Conservation (phyloP, 129 eudicot genomes). For the Scalesia atractyloides region DNA sequence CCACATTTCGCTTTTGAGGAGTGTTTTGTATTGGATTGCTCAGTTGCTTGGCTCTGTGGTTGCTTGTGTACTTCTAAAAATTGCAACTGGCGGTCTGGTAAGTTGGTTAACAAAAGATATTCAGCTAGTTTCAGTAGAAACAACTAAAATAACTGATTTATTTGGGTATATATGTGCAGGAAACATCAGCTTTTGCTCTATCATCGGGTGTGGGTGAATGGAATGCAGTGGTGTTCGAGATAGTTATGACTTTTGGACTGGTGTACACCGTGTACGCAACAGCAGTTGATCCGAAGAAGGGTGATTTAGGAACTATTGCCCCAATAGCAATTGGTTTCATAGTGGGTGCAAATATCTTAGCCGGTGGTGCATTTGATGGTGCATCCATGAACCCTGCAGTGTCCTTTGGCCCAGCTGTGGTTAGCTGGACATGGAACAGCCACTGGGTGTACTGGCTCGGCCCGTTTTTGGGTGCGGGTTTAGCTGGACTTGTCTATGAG, state of each 20-base stretch:
- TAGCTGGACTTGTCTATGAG: slow-evolving; percentile 48
- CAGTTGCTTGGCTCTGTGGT: slow-evolving; percentile 62
- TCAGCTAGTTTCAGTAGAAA: neutral
- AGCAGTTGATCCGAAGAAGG: slow-evolving; percentile 54
- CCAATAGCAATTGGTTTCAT: slow-evolving; percentile 60
- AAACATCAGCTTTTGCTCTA: slow-evolving; percentile 53
- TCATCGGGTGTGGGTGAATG: slow-evolving; percentile 50
- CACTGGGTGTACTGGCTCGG: slow-evolving; percentile 68
- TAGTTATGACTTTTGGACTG: slow-evolving; percentile 62
- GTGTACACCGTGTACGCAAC: slow-evolving; percentile 64
- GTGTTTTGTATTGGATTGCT: slow-evolving; percentile 58
- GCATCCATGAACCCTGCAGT: slow-evolving; percentile 68
- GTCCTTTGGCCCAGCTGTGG: slow-evolving; percentile 61
- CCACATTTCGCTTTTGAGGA: slow-evolving; percentile 51
- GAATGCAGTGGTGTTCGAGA: slow-evolving; percentile 57
- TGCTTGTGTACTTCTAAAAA: slow-evolving; percentile 49
- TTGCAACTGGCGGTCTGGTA: slow-evolving; percentile 62
- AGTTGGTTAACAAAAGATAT: neutral
- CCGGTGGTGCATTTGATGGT: slow-evolving; percentile 59
- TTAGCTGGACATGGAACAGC: slow-evolving; percentile 54
- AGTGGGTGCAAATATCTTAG: slow-evolving; percentile 66
- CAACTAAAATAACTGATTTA: neutral
- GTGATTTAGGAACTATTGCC: slow-evolving; percentile 45
- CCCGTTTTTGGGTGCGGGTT: slow-evolving; percentile 46
- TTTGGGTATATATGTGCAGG: slow-evolving; percentile 35